Evolutionary conservation across 2,329 filamentous ascomycete genomes (phyloP).

Genomic region (Aspergillus persii): DNA sequence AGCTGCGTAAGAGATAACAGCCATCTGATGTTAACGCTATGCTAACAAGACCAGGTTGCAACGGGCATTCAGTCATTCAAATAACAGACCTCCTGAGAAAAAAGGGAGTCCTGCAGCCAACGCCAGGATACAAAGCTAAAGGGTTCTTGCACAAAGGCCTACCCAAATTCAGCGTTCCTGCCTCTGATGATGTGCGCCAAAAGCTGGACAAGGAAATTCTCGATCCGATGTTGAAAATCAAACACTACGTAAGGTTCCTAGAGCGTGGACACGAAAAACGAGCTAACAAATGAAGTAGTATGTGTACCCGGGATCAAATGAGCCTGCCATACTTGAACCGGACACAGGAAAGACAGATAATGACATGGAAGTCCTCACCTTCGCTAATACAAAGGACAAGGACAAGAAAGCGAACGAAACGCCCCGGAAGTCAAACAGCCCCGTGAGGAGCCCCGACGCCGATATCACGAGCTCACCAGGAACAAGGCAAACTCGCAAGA

Average conservation of each 20-base stretch:
- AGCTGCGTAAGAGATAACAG: constrained; percentile 27
- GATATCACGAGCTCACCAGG: background rate
- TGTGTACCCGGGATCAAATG: background rate
- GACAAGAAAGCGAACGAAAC: background rate
- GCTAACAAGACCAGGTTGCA: constrained; percentile 29
- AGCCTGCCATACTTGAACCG: background rate
- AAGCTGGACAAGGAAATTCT: constrained; percentile 29
- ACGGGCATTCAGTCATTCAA: constrained; percentile 27
- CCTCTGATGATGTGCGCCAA: constrained; percentile 15
- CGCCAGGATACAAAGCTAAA: constrained; percentile 30
- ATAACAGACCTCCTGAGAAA: constrained; percentile 30
- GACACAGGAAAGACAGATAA: background rate
- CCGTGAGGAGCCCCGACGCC: background rate
- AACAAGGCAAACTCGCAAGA: background rate
- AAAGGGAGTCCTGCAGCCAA: constrained; percentile 25
- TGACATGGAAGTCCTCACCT: background rate
- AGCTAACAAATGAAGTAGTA: constrained; percentile 15
- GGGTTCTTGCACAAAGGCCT: constrained; percentile 30
- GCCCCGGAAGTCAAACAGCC: background rate
- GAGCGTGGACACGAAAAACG: background rate
- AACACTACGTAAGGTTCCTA: constrained; percentile 27
- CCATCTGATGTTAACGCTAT: background rate
- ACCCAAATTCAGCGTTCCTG: constrained; percentile 27
- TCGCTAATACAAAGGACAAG: background rate
- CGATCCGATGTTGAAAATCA: constrained; percentile 32